Conservation (phyloP, 148 eudicot genomes). For the Hydrangea macrophylla region DNA sequence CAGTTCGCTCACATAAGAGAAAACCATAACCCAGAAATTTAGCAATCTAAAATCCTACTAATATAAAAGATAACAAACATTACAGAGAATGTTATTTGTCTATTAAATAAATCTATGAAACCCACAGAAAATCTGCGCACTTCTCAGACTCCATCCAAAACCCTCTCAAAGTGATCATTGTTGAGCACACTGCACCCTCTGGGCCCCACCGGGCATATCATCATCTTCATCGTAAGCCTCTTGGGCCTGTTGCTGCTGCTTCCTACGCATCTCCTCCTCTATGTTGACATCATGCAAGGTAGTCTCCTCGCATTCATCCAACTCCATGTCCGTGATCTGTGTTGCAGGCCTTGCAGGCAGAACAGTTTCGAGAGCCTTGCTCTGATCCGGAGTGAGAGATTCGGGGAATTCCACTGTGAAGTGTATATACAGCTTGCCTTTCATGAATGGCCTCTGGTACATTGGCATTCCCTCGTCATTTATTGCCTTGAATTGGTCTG, state of each 20-base stretch:
- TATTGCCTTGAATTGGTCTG: slow-evolving; percentile 55
- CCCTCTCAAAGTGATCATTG: slow-evolving; percentile 23
- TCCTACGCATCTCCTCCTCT: slow-evolving; percentile 62
- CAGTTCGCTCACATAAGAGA: background rate
- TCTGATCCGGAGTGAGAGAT: slow-evolving; percentile 37
- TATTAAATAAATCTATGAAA: background rate
- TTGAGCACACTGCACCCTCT: slow-evolving; percentile 63
- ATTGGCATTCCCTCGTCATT: slow-evolving; percentile 68
- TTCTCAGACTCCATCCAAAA: background rate
- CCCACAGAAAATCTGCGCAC: background rate
- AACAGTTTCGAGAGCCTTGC: slow-evolving; percentile 39
- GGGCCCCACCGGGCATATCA: slow-evolving; percentile 50
- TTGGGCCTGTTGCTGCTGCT: slow-evolving; percentile 36
- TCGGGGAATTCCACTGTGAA: slow-evolving; percentile 58
- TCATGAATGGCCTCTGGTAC: slow-evolving; percentile 60
- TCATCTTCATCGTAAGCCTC: slow-evolving; percentile 62
- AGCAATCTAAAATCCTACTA: background rate
- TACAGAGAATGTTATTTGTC: background rate
- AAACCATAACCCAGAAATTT: background rate
- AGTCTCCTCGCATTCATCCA: slow-evolving; percentile 63
- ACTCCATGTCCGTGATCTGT: slow-evolving; percentile 48
- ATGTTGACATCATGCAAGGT: slow-evolving; percentile 59
- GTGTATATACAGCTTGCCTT: slow-evolving; percentile 53
- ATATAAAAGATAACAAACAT: background rate
- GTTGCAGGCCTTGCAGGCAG: slow-evolving; percentile 39